Evolutionary conservation across 371 early-diverging fungal species (phyloP).

Genomic region (Quaeritorhiza haematococci): DNA sequence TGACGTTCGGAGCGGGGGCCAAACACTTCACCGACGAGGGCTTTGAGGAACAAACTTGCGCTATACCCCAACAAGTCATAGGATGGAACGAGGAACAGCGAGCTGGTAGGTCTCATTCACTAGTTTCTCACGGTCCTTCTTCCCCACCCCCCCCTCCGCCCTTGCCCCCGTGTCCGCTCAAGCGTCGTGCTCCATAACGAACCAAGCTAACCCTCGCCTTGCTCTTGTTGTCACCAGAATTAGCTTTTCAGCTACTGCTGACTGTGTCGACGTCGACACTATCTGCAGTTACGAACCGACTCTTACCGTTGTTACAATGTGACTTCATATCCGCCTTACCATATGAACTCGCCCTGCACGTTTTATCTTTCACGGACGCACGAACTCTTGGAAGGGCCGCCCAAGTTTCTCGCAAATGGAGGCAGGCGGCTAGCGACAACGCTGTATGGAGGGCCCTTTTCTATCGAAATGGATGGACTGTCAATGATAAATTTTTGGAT

Average conservation of each 20-base stretch:
- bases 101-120: conserved; percentile 43
- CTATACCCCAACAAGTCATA: too few species aligned
- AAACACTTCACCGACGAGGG: too few species aligned
- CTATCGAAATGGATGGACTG: conserved; percentile 15
- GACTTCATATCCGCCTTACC: conserved; percentile 41
- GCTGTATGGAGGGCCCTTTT: conserved; percentile 21
- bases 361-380: conserved; percentile 1
- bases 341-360: neutral
- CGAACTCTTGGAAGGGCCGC: neutral
- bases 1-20: too few species aligned
- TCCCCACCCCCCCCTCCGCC: conserved; percentile 1
- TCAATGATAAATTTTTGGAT: conserved; percentile 15
- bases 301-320: conserved; percentile 58
- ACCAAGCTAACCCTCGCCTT: too few species aligned
- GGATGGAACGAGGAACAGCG: conserved; percentile 59
- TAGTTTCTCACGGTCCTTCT: neutral
- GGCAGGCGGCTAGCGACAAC: conserved; percentile 15
- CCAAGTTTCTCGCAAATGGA: conserved; percentile 20
- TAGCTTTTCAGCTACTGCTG: conserved; percentile 60
- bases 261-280: conserved; percentile 56
- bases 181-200: too few species aligned
- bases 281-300: conserved; percentile 45
- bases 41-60: conserved; percentile 49
- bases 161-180: conserved; percentile 1
- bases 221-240: conserved; percentile 42